Conservation (phyloP, 192 early-diverging fungal genomes). For the Nowakowskiella sp. region DNA sequence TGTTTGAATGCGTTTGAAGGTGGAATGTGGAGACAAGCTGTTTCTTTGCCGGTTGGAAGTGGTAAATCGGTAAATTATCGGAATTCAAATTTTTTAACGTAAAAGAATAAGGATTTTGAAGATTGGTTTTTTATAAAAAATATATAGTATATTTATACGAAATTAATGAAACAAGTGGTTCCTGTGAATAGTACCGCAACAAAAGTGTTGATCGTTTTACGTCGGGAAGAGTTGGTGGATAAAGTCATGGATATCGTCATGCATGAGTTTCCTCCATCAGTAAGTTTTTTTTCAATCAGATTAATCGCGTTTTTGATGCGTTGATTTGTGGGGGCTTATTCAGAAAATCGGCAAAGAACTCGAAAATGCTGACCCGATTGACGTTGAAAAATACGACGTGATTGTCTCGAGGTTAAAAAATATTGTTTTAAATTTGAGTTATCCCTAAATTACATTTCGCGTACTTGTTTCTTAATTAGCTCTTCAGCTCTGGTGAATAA, state of each 20-base stretch:
- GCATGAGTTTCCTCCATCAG: too few species aligned
- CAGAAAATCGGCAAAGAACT: too few species aligned
- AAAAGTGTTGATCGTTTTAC: constrained; percentile 80
- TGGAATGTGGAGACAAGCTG: constrained; percentile 66
- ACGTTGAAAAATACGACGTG: constrained; percentile 62
- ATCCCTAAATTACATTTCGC: too few species aligned
- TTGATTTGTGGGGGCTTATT: too few species aligned
- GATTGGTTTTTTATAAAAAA: background rate
- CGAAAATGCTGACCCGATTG: too few species aligned
- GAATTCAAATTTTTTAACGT: too few species aligned
- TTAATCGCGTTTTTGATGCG: too few species aligned
- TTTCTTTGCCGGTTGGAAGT: constrained; percentile 70
- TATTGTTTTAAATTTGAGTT: constrained; percentile 1
- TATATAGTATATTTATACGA: constrained; percentile 65
- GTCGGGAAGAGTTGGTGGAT: constrained; percentile 76
- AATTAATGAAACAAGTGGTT: constrained; percentile 66
- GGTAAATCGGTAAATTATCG: constrained; percentile 82
- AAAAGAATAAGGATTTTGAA: background rate
- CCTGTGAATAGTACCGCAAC: constrained; percentile 50
- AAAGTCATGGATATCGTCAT: too few species aligned
- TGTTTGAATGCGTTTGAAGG: constrained; percentile 43
- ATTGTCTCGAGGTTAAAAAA: constrained; percentile 45
- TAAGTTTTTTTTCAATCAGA: too few species aligned
- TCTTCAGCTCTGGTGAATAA: constrained; percentile 62
- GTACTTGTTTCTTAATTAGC: too few species aligned